Evolutionary conservation across 2,329 filamentous ascomycete species (phyloP), one percentile per base, ranked within the genome.

Genomic region (Trichoderma guizhouense): DNA sequence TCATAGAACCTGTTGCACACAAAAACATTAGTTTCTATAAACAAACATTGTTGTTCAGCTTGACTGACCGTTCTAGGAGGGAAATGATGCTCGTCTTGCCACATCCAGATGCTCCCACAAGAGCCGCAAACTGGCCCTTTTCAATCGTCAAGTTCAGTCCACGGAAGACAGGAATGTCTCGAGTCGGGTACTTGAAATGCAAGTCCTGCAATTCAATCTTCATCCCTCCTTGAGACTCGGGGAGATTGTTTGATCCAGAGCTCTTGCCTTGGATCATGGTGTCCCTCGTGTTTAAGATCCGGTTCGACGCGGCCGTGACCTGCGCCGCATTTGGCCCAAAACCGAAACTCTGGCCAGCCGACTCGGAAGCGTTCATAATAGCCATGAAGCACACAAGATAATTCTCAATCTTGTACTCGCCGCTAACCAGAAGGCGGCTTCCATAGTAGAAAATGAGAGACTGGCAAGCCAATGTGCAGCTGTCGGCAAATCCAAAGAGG

Each of bases 31-130:
- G 30, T 30, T n/a, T 3, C 3, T 14, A 15, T 4, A 15, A 53
- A 3, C 0, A 66, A 6, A 12, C 2, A 14, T n/a, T 24, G 14
- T 18, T 34, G 9, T 14, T 57, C 8, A 34, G 34, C 26, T n/a
- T 2, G 18, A 66, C 76, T 69, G 67, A 79, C 76, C 79, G 86
- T 80, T 91, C 89, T 7, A 91, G 80, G 0, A 91, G 81, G 67
- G 86, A 85, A 43, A 95, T 88, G 57, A 93, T 89, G 18, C 89
- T 93, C 0, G 90, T 92, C 82, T 95, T 93, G 43, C 91, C 91
- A 72, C 90, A 92, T 0, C 91, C 91, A 1, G 89, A 91, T 0
- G 91, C 86, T 2, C 92, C 91, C 6, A 93, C 91, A 1, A 93
- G 83, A 1, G 90, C 91, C 0, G 88, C 90, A 76, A 92, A 93